These are phyloP conservation scores for Pythium phragmiticola DNA, from an alignment of 352 stramenopile genomes.

Conservation along the genomic window DNA sequence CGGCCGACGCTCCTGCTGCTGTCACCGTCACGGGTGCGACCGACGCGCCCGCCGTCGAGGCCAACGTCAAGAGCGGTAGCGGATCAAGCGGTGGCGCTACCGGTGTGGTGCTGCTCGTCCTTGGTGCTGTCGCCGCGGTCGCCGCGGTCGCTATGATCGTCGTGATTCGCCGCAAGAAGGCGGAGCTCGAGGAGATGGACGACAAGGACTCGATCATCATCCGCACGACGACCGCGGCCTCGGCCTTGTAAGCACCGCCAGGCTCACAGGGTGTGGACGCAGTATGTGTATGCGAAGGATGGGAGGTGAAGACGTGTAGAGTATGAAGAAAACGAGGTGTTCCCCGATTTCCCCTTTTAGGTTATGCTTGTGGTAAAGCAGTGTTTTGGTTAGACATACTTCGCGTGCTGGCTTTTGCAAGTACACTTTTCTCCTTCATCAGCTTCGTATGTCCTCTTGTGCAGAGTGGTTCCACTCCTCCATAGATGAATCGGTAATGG, in stretches of 20 bases:
- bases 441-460: not conserved
- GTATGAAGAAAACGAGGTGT: not conserved
- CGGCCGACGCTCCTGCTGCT: not conserved
- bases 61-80: slow-evolving; percentile 20
- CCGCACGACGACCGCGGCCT: slow-evolving; percentile 16
- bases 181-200: slow-evolving; percentile 28
- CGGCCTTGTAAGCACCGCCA: slow-evolving; percentile 20
- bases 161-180: slow-evolving; percentile 35
- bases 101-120: slow-evolving; percentile 12
- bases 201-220: slow-evolving; percentile 31
- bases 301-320: slow-evolving; percentile 1
- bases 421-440: too few relatives aligned
- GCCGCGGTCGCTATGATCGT: slow-evolving; percentile 32
- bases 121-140: slow-evolving; percentile 21
- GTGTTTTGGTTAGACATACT: too few relatives aligned
- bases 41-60: slow-evolving; percentile 11
- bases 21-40: slow-evolving; percentile 11
- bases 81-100: not conserved
- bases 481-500: too few relatives aligned
- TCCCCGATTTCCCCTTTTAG: too few relatives aligned
- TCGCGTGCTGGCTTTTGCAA: too few relatives aligned
- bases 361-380: too few relatives aligned
- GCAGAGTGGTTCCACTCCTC: not conserved
- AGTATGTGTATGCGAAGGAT: not conserved
- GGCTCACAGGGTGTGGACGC: not conserved